Percentiles rank a stretch among this genome's conserved stretches.
Conservation (phyloP, 768 basidiomycete species). For the Harrya chromipes region DNA sequence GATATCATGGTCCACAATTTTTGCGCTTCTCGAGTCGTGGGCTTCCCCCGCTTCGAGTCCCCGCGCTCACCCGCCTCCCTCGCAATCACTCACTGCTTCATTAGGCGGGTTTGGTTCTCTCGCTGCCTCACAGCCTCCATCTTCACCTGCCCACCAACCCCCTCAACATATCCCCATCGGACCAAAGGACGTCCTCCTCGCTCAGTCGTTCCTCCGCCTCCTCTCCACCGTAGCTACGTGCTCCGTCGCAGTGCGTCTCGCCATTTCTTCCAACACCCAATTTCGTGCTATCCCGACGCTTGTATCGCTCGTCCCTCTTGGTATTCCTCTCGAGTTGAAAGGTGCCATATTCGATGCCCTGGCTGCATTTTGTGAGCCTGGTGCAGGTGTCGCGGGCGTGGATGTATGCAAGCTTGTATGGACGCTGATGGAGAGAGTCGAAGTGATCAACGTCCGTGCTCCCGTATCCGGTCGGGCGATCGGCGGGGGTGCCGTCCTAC, state of each 20-base stretch:
- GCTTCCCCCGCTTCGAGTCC: constrained; percentile 48
- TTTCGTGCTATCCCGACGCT: constrained; percentile 82
- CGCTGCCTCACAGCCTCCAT: constrained; percentile 25
- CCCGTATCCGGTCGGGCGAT: constrained; percentile 28
- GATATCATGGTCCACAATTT: constrained; percentile 78
- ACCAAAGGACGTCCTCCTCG: constrained; percentile 73
- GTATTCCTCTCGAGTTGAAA: constrained; percentile 88
- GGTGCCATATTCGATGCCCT: constrained; percentile 80
- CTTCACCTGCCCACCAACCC: constrained; percentile 36
- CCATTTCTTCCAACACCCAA: constrained; percentile 70
- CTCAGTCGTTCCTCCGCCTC: constrained; percentile 77
- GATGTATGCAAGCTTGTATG: constrained; percentile 83
- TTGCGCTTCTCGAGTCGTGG: constrained; percentile 75
- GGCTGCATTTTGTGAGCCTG: constrained; percentile 79
- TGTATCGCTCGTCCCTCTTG: constrained; percentile 71
- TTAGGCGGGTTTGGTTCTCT: constrained; percentile 32
- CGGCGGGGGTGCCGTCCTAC: constrained; percentile 35
- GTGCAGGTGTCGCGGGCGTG: constrained; percentile 66
- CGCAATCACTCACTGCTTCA: constrained; percentile 36
- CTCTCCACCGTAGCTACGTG: constrained; percentile 70
- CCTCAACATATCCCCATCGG: constrained; percentile 45
- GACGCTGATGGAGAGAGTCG: constrained; percentile 79
- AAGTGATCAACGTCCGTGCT: constrained; percentile 74
- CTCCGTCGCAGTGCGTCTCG: constrained; percentile 75
- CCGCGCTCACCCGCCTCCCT: constrained; percentile 42